Percentiles rank a stretch among this genome's conserved stretches.
phyloP scores from a whole-genome alignment of 139 green algal genomes.

The Volvox africanus region DNA sequence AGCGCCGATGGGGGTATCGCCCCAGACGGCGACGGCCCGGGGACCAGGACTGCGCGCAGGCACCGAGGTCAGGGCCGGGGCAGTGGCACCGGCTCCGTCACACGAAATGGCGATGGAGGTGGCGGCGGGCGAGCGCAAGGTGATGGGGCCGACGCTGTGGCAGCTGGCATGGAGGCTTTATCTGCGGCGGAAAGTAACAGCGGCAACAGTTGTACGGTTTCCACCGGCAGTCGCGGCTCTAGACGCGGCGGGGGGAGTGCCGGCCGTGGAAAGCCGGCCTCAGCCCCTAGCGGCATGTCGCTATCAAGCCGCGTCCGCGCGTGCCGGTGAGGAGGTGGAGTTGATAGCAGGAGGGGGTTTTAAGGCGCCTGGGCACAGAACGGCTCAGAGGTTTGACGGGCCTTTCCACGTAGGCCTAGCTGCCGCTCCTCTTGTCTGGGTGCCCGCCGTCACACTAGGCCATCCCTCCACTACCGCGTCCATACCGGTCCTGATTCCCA shows the following conservation, averaged over 20 bases:
- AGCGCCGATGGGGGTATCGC: neutral
- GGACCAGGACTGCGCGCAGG: neutral
- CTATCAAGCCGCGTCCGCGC: neutral
- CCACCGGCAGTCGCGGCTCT: neutral
- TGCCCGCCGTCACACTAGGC: too few species aligned
- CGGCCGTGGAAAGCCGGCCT: neutral
- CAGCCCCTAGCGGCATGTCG: neutral
- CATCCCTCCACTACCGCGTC: too few species aligned
- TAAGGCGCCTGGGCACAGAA: neutral
- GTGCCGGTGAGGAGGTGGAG: slow-evolving; percentile 5
- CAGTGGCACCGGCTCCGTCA: too few species aligned
- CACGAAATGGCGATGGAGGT: neutral
- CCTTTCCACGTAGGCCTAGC: neutral
- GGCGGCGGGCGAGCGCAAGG: neutral
- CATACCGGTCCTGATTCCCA: neutral
- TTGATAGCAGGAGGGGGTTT: neutral
- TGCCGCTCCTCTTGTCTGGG: too few species aligned
- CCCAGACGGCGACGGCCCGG: neutral
- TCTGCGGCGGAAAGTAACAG: too few species aligned
- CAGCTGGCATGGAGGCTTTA: neutral
- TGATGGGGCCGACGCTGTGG: too few species aligned
- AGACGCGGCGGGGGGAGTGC: neutral
- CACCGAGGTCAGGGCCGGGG: neutral
- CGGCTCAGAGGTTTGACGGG: neutral
- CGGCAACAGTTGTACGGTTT: neutral